Evolutionary conservation across 768 basidiomycete species (phyloP), one percentile per base, ranked within the genome.

Genomic region (Butyriboletus loyo): DNA sequence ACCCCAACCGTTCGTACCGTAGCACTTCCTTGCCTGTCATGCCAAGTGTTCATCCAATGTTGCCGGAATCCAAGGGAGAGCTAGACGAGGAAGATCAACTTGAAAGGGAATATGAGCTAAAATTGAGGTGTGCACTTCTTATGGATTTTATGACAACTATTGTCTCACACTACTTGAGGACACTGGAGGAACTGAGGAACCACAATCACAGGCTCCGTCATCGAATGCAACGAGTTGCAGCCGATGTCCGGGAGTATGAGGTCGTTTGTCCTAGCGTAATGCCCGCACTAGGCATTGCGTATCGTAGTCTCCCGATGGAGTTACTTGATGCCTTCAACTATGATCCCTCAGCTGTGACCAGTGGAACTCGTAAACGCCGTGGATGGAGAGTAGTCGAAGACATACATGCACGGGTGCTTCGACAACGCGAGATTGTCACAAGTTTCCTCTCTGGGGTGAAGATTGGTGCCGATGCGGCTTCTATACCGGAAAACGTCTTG

Each of bases 351-450:
- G 82, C 84, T n/a, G 83, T 89, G 19, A 86, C 82, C 3, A 78
- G 85, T 17, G 70, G 78, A 7, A 87, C 88, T 0, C 79, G 84
- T 42, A 75, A 79, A 38, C 74, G 77, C 27, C 73, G 71, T 46
- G 81, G 87, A 10, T 91, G 85, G 84, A 75, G 77, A 54, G 86
- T 85, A 2, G 86, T 89, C 15, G 89, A 92, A 52, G 86, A 92
- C 52, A 86, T 89, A 49, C 76, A 88, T 60, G 62, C 75, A 25
- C 83, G 87, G 37, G 71, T 90, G 19, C 51, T 71, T 22, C 79
- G 79, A 30, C 89, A 92, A 63, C 82, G 83, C 32, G 73, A 79
- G 45, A 71, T 77, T 27, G 78, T 84, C 50, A 57, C 65, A 22
- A 65, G 68, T n/a, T 86, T 83, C 58, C 65, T 84, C 28, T 62